phyloP scores from a whole-genome alignment of 768 basidiomycete genomes.

The Pleurotus platypus region DNA sequence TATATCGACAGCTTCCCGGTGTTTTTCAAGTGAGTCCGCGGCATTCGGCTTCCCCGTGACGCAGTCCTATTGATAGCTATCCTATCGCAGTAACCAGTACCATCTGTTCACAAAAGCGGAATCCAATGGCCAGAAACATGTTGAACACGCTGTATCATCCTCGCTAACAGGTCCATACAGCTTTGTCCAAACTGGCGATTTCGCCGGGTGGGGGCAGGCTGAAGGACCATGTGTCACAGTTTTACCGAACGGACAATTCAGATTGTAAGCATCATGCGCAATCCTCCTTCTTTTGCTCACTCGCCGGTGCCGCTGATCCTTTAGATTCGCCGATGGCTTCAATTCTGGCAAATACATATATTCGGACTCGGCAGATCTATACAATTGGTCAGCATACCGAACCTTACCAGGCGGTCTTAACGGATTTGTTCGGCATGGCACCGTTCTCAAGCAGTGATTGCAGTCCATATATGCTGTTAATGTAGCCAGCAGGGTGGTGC shows the following conservation, averaged over 20 bases:
- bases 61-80: not conserved
- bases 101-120: constrained; percentile 32
- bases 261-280: constrained; percentile 18
- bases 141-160: constrained; percentile 28
- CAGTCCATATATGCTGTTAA: not conserved
- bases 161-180: constrained; percentile 30
- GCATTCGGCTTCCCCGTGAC: too few species aligned
- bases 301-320: not conserved
- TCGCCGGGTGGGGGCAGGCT: constrained; percentile 31
- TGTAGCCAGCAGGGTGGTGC: not conserved
- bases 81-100: constrained; percentile 23
- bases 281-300: not conserved
- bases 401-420: constrained; percentile 22
- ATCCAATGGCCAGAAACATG: constrained; percentile 25
- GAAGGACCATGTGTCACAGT: constrained; percentile 29
- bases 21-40: constrained; percentile 23
- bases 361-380: constrained; percentile 30
- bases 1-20: constrained; percentile 33
- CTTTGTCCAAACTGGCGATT: constrained; percentile 29
- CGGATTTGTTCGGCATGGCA: constrained; percentile 28
- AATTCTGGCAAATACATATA: constrained; percentile 30
- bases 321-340: constrained; percentile 28
- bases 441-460: constrained; percentile 26
- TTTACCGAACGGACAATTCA: constrained; percentile 27
- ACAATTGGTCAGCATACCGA: constrained; percentile 26